Conservation (phyloP, 148 eudicot species). For the Chenopodium suecicum region DNA sequence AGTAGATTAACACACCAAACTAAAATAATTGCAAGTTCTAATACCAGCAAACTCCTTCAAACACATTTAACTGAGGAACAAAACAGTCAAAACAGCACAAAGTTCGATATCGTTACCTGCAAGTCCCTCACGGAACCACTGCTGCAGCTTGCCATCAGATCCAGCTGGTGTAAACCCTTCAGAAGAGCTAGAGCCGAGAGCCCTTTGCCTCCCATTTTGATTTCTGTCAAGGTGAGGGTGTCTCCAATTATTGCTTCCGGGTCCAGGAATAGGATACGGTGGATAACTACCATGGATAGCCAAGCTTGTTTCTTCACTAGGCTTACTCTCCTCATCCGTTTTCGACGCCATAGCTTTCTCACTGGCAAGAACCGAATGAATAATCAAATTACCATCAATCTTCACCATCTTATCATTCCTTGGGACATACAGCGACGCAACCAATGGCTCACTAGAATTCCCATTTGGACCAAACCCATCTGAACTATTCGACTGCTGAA, state of each 20-base stretch:
- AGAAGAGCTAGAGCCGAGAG: slow-evolving; percentile 57
- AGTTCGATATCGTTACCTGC: slow-evolving; percentile 51
- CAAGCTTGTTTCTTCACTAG: slow-evolving; percentile 52
- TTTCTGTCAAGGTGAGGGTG: slow-evolving; percentile 52
- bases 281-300: slow-evolving; percentile 58
- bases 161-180: slow-evolving; percentile 46
- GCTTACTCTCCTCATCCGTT: slow-evolving; percentile 28
- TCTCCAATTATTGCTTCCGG: slow-evolving; percentile 46
- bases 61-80: neutral
- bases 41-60: neutral
- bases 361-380: slow-evolving; percentile 87
- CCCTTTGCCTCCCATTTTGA: slow-evolving; percentile 49
- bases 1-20: too few relatives aligned
- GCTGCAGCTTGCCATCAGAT: slow-evolving; percentile 65
- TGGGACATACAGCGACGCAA: slow-evolving; percentile 86
- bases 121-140: slow-evolving; percentile 95
- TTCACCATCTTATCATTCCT: slow-evolving; percentile 93
- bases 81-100: neutral
- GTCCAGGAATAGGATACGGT: slow-evolving; percentile 48
- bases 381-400: slow-evolving; percentile 95
- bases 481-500: slow-evolving; percentile 28
- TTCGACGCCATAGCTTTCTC: slow-evolving; percentile 64
- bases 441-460: slow-evolving; percentile 74
- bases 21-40: neutral
- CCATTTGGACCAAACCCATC: slow-evolving; percentile 31